Percentiles rank a stretch among this genome's conserved stretches.
Evolutionary conservation across 805 yeast genomes (phyloP).

Genomic region (Barnettozyma botsteinii): DNA sequence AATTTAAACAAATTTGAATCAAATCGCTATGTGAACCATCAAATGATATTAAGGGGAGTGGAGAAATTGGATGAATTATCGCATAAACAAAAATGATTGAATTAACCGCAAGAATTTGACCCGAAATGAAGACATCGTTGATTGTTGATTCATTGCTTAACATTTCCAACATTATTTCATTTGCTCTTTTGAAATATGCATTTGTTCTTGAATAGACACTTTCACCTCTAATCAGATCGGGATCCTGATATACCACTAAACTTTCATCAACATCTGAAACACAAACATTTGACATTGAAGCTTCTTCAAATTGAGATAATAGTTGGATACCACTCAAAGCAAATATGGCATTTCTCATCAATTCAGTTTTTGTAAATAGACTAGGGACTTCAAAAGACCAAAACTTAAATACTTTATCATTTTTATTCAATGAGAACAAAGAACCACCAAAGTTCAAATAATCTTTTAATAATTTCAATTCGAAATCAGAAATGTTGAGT

Average conservation of each 20-base stretch:
- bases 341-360: conserved; percentile 16
- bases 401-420: conserved; percentile 8
- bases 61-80: conserved; percentile 19
- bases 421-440: conserved; percentile 16
- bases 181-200: conserved; percentile 13
- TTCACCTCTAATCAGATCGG: not conserved
- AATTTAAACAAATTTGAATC: conserved; percentile 14
- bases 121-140: conserved; percentile 8
- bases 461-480: conserved; percentile 17
- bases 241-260: conserved; percentile 4
- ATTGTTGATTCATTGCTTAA: not conserved
- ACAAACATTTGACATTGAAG: conserved; percentile 12
- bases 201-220: conserved; percentile 14
- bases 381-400: conserved; percentile 18
- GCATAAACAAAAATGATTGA: conserved; percentile 18
- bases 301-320: conserved; percentile 16
- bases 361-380: conserved; percentile 15
- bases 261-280: conserved; percentile 11
- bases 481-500: conserved; percentile 15
- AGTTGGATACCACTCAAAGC: conserved; percentile 19
- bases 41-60: conserved; percentile 8
- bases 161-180: conserved; percentile 5
- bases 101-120: conserved; percentile 14
- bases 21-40: conserved; percentile 11
- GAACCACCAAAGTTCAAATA: conserved; percentile 20